Evolutionary conservation across 1,284 basidiomycete species (phyloP).

Genomic region (Fomitopsis schrenkii): DNA sequence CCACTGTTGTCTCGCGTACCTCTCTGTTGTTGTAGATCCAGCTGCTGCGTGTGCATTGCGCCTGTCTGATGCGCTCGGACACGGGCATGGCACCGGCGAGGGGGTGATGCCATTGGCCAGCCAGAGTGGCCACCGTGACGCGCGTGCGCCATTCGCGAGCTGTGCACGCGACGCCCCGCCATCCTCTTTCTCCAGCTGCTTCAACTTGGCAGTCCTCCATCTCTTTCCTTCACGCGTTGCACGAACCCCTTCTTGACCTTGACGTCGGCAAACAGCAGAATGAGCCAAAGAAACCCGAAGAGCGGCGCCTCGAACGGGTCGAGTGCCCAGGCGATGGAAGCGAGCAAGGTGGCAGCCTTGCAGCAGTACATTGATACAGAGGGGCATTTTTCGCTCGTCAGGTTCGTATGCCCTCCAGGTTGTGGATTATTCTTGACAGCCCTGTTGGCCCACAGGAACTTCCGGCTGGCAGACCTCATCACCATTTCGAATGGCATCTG

Average conservation of each 20-base stretch:
- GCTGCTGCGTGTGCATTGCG: background rate
- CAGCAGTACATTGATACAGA: slow-evolving; percentile 86
- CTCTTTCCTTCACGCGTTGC: background rate
- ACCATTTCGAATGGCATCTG: slow-evolving; percentile 99
- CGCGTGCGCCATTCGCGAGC: background rate
- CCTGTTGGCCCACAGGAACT: slow-evolving; percentile 65
- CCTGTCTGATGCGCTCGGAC: background rate
- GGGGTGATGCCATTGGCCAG: background rate
- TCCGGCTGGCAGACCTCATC: slow-evolving; percentile 95
- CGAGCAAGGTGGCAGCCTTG: slow-evolving; percentile 49
- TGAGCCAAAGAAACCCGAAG: slow-evolving; percentile 30
- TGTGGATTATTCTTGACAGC: background rate
- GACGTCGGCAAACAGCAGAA: slow-evolving; percentile 5
- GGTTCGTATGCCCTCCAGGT: slow-evolving; percentile 43
- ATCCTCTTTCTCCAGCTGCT: background rate
- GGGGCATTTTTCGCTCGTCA: slow-evolving; percentile 93
- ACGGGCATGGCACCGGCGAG: background rate
- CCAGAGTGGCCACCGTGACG: background rate
- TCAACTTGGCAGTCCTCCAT: background rate
- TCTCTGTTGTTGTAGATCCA: too few relatives aligned
- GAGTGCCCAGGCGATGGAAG: slow-evolving; percentile 14
- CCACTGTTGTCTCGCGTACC: background rate
- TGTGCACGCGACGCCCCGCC: background rate
- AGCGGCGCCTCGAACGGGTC: slow-evolving; percentile 11
- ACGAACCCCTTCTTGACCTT: background rate